phyloP scores from a whole-genome alignment of 1,284 basidiomycete species.

The Tranzscheliella williamsii region DNA sequence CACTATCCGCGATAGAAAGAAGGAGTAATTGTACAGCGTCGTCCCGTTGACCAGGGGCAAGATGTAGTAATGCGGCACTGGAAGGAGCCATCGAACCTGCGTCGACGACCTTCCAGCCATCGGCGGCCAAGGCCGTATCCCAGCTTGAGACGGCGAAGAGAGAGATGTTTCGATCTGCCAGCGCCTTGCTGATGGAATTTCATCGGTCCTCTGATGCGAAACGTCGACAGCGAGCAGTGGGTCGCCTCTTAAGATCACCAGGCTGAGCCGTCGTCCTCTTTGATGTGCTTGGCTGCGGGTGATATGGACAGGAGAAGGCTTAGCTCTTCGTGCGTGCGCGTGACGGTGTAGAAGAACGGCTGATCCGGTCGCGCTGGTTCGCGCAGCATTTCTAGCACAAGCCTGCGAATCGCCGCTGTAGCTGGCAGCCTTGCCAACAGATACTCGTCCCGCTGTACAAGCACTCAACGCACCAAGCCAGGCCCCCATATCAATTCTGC shows the following conservation, averaged over 20 bases:
- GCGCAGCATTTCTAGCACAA: conserved; percentile 8
- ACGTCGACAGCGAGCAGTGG: too few species aligned
- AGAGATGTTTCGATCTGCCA: conserved; percentile 16
- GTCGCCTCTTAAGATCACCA: too few species aligned
- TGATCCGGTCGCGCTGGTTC: neutral
- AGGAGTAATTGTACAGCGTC: conserved; percentile 1
- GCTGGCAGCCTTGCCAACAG: conserved; percentile 16
- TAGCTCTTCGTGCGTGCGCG: conserved; percentile 24
- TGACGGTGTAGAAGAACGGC: conserved; percentile 26
- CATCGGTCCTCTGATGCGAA: conserved; percentile 32
- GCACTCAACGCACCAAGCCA: too few species aligned
- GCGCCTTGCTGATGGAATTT: conserved; percentile 26
- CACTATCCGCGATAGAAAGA: conserved; percentile 43
- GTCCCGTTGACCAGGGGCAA: too few species aligned
- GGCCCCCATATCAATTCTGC: too few species aligned
- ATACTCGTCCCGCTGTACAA: conserved; percentile 23
- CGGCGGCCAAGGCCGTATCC: conserved; percentile 21
- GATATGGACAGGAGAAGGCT: conserved; percentile 27
- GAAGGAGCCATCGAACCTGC: too few species aligned
- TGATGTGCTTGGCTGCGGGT: too few species aligned
- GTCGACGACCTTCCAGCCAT: conserved; percentile 30
- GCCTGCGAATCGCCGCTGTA: neutral
- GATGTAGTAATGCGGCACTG: too few species aligned
- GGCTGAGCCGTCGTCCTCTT: too few species aligned
- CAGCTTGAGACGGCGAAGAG: conserved; percentile 37